A percentile compares a stretch with the other conserved stretches of the same genome.
These are phyloP conservation scores for Alternaria brassicae DNA, from an alignment of 2,329 filamentous ascomycete genomes.

Conservation along the genomic window DNA sequence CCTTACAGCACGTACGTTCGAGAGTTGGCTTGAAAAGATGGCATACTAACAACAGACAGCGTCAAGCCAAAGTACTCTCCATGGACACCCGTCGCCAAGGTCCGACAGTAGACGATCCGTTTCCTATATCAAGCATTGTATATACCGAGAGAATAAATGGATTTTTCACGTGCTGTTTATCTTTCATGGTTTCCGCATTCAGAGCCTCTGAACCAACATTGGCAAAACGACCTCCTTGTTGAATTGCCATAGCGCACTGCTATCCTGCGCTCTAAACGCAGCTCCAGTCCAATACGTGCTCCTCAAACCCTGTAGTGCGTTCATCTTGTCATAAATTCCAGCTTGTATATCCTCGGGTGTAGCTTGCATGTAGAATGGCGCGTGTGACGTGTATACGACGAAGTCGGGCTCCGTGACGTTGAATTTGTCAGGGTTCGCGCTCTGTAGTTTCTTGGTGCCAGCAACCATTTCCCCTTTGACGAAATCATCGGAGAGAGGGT, in stretches of 20 bases:
- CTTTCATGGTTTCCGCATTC: neutral
- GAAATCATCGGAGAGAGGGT: constrained; percentile 29
- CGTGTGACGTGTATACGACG: neutral
- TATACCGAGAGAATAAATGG: constrained; percentile 24
- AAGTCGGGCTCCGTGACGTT: neutral
- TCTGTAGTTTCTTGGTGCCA: constrained; percentile 10
- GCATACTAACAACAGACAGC: constrained; percentile 39
- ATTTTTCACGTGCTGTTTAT: neutral
- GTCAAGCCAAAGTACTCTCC: constrained; percentile 59
- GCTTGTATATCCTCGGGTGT: neutral
- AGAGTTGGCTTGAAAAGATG: neutral
- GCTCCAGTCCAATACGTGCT: constrained; percentile 35
- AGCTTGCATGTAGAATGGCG: constrained; percentile 1
- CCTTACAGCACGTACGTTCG: constrained; percentile 89
- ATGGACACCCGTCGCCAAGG: constrained; percentile 58
- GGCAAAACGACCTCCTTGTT: constrained; percentile 41
- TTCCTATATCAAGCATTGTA: constrained; percentile 31
- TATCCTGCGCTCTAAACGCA: constrained; percentile 26
- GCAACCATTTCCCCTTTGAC: constrained; percentile 15
- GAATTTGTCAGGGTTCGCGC: constrained; percentile 20
- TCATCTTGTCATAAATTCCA: constrained; percentile 31
- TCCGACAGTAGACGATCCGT: constrained; percentile 43
- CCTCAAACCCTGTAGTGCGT: constrained; percentile 29
- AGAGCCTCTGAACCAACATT: neutral
- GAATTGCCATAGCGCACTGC: constrained; percentile 28